Percentiles rank a stretch among this genome's conserved stretches.
Conservation (phyloP, 164 flowering plant species). For the Stephania yunnanensis region DNA sequence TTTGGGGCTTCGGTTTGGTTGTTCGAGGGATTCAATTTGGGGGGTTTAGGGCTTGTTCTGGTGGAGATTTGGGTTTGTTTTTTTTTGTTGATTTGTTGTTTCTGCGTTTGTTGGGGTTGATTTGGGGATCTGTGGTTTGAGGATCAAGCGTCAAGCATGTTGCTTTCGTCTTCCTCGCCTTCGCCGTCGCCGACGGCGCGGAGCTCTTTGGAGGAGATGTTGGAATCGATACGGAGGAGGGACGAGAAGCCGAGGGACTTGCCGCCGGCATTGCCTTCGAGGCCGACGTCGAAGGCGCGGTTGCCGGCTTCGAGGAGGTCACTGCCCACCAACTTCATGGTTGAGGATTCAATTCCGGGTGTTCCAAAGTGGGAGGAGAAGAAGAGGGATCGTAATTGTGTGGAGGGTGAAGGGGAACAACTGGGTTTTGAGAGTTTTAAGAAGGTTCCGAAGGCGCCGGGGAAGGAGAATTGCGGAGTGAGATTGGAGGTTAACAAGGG, state of each 20-base stretch:
- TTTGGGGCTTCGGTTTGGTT: neutral
- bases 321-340: conserved; percentile 46
- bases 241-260: conserved; percentile 66
- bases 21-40: neutral
- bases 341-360: conserved; percentile 14
- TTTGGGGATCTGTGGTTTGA: conserved; percentile 6
- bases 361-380: conserved; percentile 21
- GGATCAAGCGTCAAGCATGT: conserved; percentile 25
- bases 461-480: conserved; percentile 13
- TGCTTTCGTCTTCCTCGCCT: conserved; percentile 26
- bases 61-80: neutral
- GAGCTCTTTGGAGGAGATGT: conserved; percentile 91
- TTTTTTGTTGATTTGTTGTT: neutral
- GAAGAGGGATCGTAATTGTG: conserved; percentile 24
- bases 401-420: conserved; percentile 24
- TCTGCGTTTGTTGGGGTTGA: neutral
- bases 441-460: conserved; percentile 25
- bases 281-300: conserved; percentile 69
- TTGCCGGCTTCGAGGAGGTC: conserved; percentile 56
- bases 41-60: neutral
- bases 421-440: conserved; percentile 41
- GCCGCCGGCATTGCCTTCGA: conserved; percentile 80
- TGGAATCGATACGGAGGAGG: conserved; percentile 64
- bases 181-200: conserved; percentile 37
- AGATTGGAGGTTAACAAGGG: conserved; percentile 14